Evolutionary conservation across 345 rosid genomes (phyloP).

Genomic region (Abelmoschus esculentus): DNA sequence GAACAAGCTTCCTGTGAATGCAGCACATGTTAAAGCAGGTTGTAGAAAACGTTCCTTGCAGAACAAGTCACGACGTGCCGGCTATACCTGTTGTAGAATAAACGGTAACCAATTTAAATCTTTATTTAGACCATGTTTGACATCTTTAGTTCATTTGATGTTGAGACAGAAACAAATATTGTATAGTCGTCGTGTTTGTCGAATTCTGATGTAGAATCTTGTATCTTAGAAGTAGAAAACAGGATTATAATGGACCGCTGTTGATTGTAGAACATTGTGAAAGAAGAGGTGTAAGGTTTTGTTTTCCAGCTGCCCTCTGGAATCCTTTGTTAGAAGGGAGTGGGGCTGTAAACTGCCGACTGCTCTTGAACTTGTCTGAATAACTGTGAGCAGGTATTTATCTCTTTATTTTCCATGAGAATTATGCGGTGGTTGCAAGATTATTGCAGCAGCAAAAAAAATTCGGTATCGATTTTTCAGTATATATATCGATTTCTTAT

Average conservation of each 20-base stretch:
- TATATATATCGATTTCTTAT: too few species aligned
- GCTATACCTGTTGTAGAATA: neutral
- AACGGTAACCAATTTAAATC: neutral
- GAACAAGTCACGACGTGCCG: neutral
- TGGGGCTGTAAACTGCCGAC: neutral
- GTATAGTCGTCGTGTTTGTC: neutral
- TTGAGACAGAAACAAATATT: neutral
- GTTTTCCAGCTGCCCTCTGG: too few species aligned
- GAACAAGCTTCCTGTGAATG: constrained; percentile 79
- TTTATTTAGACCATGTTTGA: neutral
- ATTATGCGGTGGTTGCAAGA: neutral
- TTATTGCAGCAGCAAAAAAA: too few species aligned
- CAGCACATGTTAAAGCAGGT: neutral
- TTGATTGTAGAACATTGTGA: neutral
- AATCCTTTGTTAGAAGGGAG: neutral
- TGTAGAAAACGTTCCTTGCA: neutral
- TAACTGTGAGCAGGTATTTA: neutral
- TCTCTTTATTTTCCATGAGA: neutral
- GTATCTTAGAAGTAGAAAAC: neutral
- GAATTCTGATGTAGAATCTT: neutral
- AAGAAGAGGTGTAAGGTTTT: neutral
- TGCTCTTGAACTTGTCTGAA: neutral
- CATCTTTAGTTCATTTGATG: neutral
- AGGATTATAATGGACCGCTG: neutral
- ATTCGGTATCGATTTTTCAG: too few species aligned